phyloP scores from a whole-genome alignment of 306 rosid species.

The Quercus glauca region DNA sequence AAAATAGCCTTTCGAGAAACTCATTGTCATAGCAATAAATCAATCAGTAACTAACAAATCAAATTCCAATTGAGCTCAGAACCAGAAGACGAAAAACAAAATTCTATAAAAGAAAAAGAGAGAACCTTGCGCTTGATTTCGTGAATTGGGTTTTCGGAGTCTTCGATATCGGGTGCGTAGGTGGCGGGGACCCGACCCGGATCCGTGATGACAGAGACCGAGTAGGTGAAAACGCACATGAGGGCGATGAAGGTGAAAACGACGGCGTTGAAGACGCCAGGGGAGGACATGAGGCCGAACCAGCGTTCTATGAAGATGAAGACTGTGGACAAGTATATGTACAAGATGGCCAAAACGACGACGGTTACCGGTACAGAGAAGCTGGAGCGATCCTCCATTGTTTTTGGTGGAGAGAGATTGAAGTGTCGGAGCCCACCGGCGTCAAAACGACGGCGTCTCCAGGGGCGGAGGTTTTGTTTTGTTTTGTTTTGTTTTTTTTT shows the following conservation, averaged over 20 bases:
- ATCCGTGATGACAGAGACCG: conserved; percentile 55
- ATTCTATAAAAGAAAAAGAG: neutral
- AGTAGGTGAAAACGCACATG: conserved; percentile 55
- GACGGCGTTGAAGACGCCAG: conserved; percentile 73
- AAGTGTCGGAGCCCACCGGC: conserved; percentile 57
- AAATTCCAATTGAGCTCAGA: neutral
- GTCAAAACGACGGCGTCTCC: conserved; percentile 75
- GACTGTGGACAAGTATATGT: conserved; percentile 68
- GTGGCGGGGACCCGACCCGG: conserved; percentile 89
- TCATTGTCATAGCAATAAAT: too few relatives aligned
- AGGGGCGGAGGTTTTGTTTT: neutral
- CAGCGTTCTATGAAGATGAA: conserved; percentile 80
- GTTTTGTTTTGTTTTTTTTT: too few relatives aligned
- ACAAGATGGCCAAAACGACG: conserved; percentile 57
- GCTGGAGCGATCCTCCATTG: conserved; percentile 43
- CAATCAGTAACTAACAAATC: neutral
- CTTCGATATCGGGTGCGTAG: conserved; percentile 78
- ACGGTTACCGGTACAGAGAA: conserved; percentile 65
- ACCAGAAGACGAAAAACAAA: neutral
- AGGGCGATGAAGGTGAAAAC: conserved; percentile 69
- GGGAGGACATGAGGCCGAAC: conserved; percentile 91
- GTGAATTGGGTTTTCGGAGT: conserved; percentile 56
- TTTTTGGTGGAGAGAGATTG: neutral
- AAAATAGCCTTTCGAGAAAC: too few relatives aligned
- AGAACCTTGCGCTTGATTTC: conserved; percentile 98